Evolutionary conservation across 306 rosid species (phyloP).

Genomic region (Malus asiatica): DNA sequence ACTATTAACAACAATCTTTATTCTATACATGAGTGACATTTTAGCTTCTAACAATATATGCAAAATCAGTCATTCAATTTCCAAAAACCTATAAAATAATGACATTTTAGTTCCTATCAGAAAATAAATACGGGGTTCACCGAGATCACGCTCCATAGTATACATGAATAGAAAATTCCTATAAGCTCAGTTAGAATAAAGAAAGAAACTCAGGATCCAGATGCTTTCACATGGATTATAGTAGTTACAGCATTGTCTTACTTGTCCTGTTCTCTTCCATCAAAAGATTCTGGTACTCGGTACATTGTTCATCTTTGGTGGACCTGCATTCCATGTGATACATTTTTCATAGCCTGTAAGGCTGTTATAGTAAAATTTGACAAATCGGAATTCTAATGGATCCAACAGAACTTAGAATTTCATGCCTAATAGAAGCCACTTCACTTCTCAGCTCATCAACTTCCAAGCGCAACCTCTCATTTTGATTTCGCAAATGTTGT

Average conservation of each 20-base stretch:
- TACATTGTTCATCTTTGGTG: constrained; percentile 38
- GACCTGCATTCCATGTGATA: constrained; percentile 39
- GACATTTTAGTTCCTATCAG: not conserved
- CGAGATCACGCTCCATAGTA: not conserved
- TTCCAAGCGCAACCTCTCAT: constrained; percentile 43
- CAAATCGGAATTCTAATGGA: not conserved
- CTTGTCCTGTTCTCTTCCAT: constrained; percentile 58
- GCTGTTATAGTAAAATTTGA: not conserved
- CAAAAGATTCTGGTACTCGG: constrained; percentile 43
- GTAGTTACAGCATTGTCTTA: constrained; percentile 26
- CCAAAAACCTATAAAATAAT: not conserved
- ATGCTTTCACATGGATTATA: not conserved
- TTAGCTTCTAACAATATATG: too few species aligned
- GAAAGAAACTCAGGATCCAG: not conserved
- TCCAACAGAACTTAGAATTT: not conserved
- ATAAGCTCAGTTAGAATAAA: not conserved
- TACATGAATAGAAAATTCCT: not conserved
- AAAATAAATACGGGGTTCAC: not conserved
- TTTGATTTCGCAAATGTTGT: constrained; percentile 56
- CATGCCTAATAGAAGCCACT: constrained; percentile 56
- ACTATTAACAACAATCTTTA: not conserved
- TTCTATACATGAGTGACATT: too few species aligned
- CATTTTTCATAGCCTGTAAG: constrained; percentile 8
- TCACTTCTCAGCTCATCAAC: constrained; percentile 61
- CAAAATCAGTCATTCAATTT: not conserved